phyloP scores from a whole-genome alignment of 2,329 filamentous ascomycete species.

The Berkeleyomyces basicola region DNA sequence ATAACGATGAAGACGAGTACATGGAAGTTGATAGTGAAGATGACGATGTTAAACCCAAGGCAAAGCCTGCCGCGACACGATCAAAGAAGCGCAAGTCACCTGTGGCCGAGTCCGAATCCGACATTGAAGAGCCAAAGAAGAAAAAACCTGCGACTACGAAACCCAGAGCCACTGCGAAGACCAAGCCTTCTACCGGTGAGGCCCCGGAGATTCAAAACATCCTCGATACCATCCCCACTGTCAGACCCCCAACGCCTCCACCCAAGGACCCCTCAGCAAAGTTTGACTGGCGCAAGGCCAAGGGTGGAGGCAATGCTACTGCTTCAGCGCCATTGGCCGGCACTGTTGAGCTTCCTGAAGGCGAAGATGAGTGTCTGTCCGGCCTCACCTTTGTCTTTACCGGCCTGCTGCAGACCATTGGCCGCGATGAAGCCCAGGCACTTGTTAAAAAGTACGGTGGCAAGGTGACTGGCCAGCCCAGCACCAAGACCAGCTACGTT shows the following conservation, averaged over 20 bases:
- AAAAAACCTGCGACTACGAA: constrained; percentile 44
- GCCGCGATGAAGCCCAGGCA: constrained; percentile 68
- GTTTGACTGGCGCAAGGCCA: constrained; percentile 59
- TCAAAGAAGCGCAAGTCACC: constrained; percentile 43
- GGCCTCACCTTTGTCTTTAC: constrained; percentile 93
- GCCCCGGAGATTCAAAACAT: constrained; percentile 60
- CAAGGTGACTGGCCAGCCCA: constrained; percentile 72
- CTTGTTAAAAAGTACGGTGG: constrained; percentile 89
- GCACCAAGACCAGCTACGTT: constrained; percentile 85
- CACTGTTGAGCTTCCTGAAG: constrained; percentile 57
- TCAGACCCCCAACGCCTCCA: constrained; percentile 72
- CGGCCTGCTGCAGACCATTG: constrained; percentile 62
- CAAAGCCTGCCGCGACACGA: constrained; percentile 19
- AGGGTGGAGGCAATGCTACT: constrained; percentile 42
- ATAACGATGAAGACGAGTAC: constrained; percentile 54
- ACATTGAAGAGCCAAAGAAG: constrained; percentile 44
- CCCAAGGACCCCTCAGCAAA: constrained; percentile 52
- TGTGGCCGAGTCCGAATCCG: constrained; percentile 35
- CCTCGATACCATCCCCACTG: constrained; percentile 68
- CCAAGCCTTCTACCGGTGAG: constrained; percentile 52
- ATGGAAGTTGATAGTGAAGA: constrained; percentile 57
- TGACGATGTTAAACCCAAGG: constrained; percentile 23
- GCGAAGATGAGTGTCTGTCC: constrained; percentile 74
- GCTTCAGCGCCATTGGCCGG: constrained; percentile 44
- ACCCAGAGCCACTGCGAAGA: constrained; percentile 36